phyloP scores from a whole-genome alignment of 129 eudicot species.

The Tagetes erecta region DNA sequence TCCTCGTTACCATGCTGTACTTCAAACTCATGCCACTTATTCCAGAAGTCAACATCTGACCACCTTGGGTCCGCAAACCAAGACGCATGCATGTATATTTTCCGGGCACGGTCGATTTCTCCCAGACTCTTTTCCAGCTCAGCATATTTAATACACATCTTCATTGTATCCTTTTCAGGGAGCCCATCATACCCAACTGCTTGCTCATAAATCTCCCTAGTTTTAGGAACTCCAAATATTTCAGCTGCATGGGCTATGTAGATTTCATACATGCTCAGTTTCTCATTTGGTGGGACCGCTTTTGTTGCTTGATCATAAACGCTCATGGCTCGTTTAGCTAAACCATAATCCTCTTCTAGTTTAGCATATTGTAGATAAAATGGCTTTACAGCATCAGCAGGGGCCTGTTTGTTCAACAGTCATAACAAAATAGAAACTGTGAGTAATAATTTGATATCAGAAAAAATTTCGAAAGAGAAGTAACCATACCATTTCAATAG shows the following conservation, averaged over 20 bases:
- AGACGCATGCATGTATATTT: slow-evolving; percentile 63
- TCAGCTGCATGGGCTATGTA: slow-evolving; percentile 98
- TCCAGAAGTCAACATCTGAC: slow-evolving; percentile 74
- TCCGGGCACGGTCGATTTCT: slow-evolving; percentile 89
- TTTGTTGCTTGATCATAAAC: slow-evolving; percentile 92
- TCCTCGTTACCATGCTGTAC: slow-evolving; percentile 96
- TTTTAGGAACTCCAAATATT: slow-evolving; percentile 87
- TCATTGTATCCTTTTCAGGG: slow-evolving; percentile 83
- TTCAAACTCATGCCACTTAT: slow-evolving; percentile 90
- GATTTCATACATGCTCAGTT: slow-evolving; percentile 87
- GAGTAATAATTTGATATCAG: neutral
- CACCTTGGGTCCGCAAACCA: slow-evolving; percentile 80
- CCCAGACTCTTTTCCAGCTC: slow-evolving; percentile 95
- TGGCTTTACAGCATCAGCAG: slow-evolving; percentile 88
- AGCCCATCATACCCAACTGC: slow-evolving; percentile 86
- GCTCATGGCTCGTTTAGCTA: slow-evolving; percentile 88
- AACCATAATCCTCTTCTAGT: slow-evolving; percentile 82
- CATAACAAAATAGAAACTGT: neutral
- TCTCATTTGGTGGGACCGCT: slow-evolving; percentile 84
- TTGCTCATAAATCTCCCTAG: slow-evolving; percentile 88
- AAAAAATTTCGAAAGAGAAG: neutral
- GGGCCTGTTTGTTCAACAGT: slow-evolving; percentile 51
- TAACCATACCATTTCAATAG: slow-evolving; percentile 75
- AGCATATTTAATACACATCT: slow-evolving; percentile 86
- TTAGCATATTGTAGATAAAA: slow-evolving; percentile 91